Evolutionary conservation across 1,139 yeast species (phyloP).

Genomic region (Pichia sp.): DNA sequence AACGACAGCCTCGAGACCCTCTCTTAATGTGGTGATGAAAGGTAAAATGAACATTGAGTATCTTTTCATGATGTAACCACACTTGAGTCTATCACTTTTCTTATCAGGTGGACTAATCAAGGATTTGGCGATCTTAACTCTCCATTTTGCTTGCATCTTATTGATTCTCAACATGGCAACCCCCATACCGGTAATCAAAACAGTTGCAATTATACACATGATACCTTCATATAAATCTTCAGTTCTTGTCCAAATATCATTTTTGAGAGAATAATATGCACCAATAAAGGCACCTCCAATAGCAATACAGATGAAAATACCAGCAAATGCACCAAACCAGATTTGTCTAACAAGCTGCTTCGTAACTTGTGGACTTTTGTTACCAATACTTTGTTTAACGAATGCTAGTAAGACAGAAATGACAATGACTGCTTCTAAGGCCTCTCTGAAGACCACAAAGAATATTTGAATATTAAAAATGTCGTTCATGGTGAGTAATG

Average conservation of each 20-base stretch:
- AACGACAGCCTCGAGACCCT: conserved; percentile 84
- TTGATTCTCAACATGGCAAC: conserved; percentile 84
- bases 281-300: conserved; percentile 85
- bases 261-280: conserved; percentile 68
- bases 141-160: conserved; percentile 89
- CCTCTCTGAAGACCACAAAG: conserved; percentile 84
- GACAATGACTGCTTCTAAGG: conserved; percentile 83
- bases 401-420: conserved; percentile 89
- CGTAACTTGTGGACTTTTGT: conserved; percentile 30
- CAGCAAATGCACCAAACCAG: conserved; percentile 72
- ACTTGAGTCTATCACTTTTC: conserved; percentile 32
- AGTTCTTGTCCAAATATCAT: conserved; percentile 76
- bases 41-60: conserved; percentile 75
- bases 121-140: conserved; percentile 78
- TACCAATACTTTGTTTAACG: conserved; percentile 66
- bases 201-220: conserved; percentile 73
- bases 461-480: conserved; percentile 57
- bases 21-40: conserved; percentile 72
- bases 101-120: conserved; percentile 26
- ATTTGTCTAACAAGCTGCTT: conserved; percentile 64
- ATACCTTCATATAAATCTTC: conserved; percentile 95
- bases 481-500: conserved; percentile 17
- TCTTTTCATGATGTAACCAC: conserved; percentile 42
- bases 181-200: conserved; percentile 85
- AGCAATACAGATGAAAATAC: conserved; percentile 65